Conservation (phyloP, 345 rosid genomes). For the Syzygium aqueum region DNA sequence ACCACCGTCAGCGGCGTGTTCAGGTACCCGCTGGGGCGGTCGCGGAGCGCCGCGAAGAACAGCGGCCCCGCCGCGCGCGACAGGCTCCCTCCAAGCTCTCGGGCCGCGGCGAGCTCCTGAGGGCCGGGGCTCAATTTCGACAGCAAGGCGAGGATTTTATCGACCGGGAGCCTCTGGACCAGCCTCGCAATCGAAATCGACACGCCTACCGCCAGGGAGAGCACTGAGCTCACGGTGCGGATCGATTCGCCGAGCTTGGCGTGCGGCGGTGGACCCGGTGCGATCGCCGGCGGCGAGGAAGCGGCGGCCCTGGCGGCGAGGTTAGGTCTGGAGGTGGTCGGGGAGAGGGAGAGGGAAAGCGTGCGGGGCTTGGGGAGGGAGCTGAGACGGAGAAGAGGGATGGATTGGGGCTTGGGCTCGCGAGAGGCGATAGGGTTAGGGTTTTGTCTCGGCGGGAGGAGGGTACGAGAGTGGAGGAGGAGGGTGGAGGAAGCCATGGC, state of each 20-base stretch:
- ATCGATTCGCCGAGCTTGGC: conserved; percentile 27
- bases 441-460: neutral
- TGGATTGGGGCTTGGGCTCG: neutral
- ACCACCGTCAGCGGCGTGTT: conserved; percentile 80
- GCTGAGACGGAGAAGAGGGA: neutral
- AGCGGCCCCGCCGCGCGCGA: conserved; percentile 24
- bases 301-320: conserved; percentile 1
- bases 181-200: conserved; percentile 16
- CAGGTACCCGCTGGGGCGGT: conserved; percentile 40
- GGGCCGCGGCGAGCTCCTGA: conserved; percentile 10
- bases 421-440: neutral
- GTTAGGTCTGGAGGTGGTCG: neutral
- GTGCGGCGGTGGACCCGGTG: neutral
- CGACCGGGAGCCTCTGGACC: conserved; percentile 11
- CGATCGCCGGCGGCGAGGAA: neutral
- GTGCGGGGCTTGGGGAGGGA: neutral
- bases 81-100: conserved; percentile 17
- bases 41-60: conserved; percentile 58
- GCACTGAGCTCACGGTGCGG: conserved; percentile 29
- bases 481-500: neutral
- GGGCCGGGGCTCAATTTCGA: conserved; percentile 13
- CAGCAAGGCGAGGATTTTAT: conserved; percentile 4
- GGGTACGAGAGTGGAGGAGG: neutral
- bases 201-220: conserved; percentile 13
- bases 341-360: neutral